A percentile compares a stretch with the other conserved stretches of the same genome.
Conservation (phyloP, 768 basidiomycete genomes). For the Hortiboletus flavorubellus region DNA sequence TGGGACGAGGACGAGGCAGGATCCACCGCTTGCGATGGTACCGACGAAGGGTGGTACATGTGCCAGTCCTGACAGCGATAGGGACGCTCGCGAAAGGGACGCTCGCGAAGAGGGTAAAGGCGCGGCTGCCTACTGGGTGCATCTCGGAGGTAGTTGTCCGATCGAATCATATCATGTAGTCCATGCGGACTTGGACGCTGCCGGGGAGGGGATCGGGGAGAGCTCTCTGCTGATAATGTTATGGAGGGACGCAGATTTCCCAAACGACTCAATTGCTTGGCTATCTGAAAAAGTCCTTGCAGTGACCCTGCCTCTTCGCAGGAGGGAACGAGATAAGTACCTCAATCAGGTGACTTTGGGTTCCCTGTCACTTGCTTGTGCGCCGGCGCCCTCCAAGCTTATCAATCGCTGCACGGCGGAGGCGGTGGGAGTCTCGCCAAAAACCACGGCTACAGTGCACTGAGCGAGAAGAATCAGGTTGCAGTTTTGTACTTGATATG, state of each 20-base stretch:
- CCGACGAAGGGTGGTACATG: slow-evolving; percentile 28
- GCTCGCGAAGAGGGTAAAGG: slow-evolving; percentile 9
- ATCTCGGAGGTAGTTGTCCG: slow-evolving; percentile 13
- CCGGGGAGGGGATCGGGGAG: slow-evolving; percentile 4
- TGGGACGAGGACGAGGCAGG: slow-evolving; percentile 24
- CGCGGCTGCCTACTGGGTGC: background rate
- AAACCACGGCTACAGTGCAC: no score
- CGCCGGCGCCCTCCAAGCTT: no score
- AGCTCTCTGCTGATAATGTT: background rate
- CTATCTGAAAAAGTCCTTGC: background rate
- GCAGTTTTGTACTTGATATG: no score
- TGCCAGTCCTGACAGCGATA: slow-evolving; percentile 21
- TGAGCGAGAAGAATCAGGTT: no score
- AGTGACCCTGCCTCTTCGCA: background rate
- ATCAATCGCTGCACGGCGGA: no score
- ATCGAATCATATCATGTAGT: background rate
- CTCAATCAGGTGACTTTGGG: no score
- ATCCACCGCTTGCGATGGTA: slow-evolving; percentile 28
- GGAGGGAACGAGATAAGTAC: background rate
- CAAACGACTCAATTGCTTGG: background rate
- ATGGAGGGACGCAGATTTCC: background rate
- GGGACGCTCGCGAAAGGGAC: slow-evolving; percentile 19
- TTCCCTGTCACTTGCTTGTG: no score
- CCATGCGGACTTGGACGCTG: background rate
- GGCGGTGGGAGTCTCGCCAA: no score